These are phyloP conservation scores for Endoconidiophora polonica DNA, from an alignment of 2,329 filamentous ascomycete species.

Conservation along the genomic window DNA sequence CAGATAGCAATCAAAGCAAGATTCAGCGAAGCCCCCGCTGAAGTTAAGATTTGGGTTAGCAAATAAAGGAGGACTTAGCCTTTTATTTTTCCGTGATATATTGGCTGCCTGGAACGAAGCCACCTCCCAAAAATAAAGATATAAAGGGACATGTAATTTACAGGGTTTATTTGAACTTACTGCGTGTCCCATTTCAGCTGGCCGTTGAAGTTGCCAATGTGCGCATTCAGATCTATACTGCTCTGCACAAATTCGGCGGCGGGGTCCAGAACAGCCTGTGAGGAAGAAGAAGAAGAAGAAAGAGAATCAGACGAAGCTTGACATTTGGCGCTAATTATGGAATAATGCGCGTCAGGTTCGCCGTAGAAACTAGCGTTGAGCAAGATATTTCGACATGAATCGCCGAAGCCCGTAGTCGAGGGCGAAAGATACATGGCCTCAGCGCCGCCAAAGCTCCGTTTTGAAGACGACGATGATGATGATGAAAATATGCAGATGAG, in stretches of 20 bases:
- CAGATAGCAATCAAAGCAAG: constrained; percentile 10
- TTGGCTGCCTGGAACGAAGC: no score
- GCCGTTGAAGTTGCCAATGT: constrained; percentile 11
- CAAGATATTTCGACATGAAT: constrained; percentile 3
- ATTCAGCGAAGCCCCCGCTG: constrained; percentile 10
- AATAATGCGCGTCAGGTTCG: constrained; percentile 6
- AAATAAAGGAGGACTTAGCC: no score
- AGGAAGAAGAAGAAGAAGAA: no score
- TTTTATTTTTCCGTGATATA: no score
- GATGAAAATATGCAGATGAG: no score
- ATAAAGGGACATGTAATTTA: neutral
- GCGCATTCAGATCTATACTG: constrained; percentile 1
- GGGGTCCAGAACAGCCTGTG: no score
- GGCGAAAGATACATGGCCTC: neutral
- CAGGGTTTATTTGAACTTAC: constrained; percentile 2
- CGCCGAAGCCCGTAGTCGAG: neutral
- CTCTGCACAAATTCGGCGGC: neutral
- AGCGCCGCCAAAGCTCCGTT: neutral
- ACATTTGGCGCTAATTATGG: constrained; percentile 5
- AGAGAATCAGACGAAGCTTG: neutral
- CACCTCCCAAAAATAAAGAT: neutral
- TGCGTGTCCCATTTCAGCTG: constrained; percentile 9
- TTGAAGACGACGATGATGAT: no score
- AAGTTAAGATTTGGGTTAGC: neutral
- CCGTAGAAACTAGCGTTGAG: constrained; percentile 7